Evolutionary conservation across 768 basidiomycete genomes (phyloP).

Genomic region (Pholiota molesta): DNA sequence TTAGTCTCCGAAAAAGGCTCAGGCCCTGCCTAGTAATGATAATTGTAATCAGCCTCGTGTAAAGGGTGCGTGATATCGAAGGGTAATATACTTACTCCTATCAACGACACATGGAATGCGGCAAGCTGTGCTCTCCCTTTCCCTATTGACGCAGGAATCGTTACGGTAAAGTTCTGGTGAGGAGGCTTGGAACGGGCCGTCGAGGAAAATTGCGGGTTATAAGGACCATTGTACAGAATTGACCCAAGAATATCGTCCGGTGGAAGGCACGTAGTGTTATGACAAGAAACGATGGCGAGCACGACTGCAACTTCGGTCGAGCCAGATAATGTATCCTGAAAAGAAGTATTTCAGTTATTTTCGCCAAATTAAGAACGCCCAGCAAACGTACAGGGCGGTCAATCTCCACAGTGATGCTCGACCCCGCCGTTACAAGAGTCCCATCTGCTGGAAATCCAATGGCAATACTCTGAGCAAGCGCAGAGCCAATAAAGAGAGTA

Average conservation of each 20-base stretch:
- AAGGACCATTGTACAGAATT: conserved; percentile 52
- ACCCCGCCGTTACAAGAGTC: conserved; percentile 37
- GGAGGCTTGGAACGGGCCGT: conserved; percentile 32
- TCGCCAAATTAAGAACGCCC: not conserved
- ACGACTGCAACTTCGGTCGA: conserved; percentile 49
- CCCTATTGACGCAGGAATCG: conserved; percentile 32
- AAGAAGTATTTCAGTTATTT: not conserved
- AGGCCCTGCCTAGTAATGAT: conserved; percentile 30
- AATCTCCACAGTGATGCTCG: conserved; percentile 44
- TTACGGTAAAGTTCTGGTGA: conserved; percentile 48
- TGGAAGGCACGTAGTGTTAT: conserved; percentile 22
- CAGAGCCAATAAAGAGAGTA: conserved; percentile 32
- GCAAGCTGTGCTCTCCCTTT: conserved; percentile 37
- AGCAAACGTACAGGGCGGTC: conserved; percentile 46
- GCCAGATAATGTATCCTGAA: conserved; percentile 38
- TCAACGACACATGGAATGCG: conserved; percentile 38
- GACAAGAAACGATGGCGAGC: conserved; percentile 44
- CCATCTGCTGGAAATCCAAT: conserved; percentile 45
- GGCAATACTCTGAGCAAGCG: conserved; percentile 41
- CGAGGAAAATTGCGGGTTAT: conserved; percentile 36
- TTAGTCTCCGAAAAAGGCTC: conserved; percentile 32
- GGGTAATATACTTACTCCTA: conserved; percentile 38
- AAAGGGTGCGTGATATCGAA: not conserved
- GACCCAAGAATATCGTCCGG: conserved; percentile 36
- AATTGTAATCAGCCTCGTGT: not conserved